Base-by-base conservation (phyloP, 2,329 filamentous ascomycete genomes). In the Colletotrichum salicis region DNA sequence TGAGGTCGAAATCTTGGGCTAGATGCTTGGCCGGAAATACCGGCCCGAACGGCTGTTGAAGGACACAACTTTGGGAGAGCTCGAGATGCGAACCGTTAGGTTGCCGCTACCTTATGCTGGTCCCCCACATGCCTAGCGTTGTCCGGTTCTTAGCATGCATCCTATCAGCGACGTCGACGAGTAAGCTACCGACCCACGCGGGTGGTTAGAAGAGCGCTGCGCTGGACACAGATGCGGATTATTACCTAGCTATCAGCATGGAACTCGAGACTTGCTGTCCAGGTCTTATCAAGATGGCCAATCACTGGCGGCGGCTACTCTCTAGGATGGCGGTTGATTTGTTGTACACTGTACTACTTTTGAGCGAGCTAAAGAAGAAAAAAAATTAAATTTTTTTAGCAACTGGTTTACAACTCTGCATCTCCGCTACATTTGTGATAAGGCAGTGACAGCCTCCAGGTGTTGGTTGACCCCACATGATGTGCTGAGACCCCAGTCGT, bases 81-180 rank as follows among this genome's bases (percentile, higher is more conserved):
- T 22, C 24, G 13, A 19, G 51, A 8, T 12, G n/a, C 29, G 35
- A 52, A 33, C 22, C 60, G 13, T 54, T 54, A 41, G 8, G 41
- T 5, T 51, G 27, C 27, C 41, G 22, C 27, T 15, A 8, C 27
- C 27, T 29, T 15, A 24, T 31, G 37, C 27, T 10, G 5, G 45
- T 33, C 60, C 48, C 27, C 60, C 60, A 51, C 58, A 33, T 33
- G 60, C 31, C 24, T 54, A 24, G 45, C 48, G 60, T 54, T 35
- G 15, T 63, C 41, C 19, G 41, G 41, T 4, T 31, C 22, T 45
- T 33, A 19, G 37, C 10, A 19, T 15, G 5, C 29, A 37, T 29
- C 60, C 60, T 54, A 52, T 62, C 60, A 62, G 29, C 45, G 60
- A 12, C 54, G 29, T 15, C 29, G 31, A 63, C n/a, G 48, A 54